Evolutionary conservation across 225 moss, liverwort and hornwort genomes (phyloP), one percentile per base, ranked within the genome.

Genomic region (Physcomitrellopsis africana): DNA sequence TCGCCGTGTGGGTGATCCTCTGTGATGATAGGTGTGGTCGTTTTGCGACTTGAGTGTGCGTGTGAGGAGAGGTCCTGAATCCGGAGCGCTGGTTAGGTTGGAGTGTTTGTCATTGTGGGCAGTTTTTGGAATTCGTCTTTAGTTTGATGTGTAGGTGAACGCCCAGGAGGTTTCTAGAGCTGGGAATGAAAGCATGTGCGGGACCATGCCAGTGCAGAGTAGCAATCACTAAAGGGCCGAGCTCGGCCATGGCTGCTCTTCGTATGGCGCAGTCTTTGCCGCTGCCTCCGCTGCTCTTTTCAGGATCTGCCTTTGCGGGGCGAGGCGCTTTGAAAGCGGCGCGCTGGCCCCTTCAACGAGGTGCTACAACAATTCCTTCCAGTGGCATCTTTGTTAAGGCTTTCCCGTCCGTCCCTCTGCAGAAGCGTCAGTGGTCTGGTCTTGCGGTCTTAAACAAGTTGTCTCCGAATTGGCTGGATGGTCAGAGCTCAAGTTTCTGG

Each of bases 291-390:
- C n/a, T 23, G 44, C 23, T 73, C 26, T 73, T 73, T 9, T 23
- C 23, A 61, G 61, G 27, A 19, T 51, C 24, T 22, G 11, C 23
- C 3, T 63, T 49, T 7, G 37, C 29, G 11, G 54, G 42, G 55
- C 12, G 9, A 41, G 47, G 49, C 17, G 37, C 72, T 48, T 63
- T 73, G 72, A 73, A 73, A 32, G 13, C 62, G 7, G 62, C 72
- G 8, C 72, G 62, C 41, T 74, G 74, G 74, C 65, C 74, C 26
- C 65, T 74, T 13, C 74, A 74, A 54, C 74, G 54, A 14, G 43
- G 74, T 45, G 74, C 65, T 65, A 54, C 65, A 41, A 65, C 64
- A 44, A 74, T 65, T 65, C 64, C 46, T 7, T 74, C 55, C 9
- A 65, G 24, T 44, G 65, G 74, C 15, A 53, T 5, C 12, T 37